phyloP scores from a whole-genome alignment of 768 basidiomycete species.

The Leccinum boreale region DNA sequence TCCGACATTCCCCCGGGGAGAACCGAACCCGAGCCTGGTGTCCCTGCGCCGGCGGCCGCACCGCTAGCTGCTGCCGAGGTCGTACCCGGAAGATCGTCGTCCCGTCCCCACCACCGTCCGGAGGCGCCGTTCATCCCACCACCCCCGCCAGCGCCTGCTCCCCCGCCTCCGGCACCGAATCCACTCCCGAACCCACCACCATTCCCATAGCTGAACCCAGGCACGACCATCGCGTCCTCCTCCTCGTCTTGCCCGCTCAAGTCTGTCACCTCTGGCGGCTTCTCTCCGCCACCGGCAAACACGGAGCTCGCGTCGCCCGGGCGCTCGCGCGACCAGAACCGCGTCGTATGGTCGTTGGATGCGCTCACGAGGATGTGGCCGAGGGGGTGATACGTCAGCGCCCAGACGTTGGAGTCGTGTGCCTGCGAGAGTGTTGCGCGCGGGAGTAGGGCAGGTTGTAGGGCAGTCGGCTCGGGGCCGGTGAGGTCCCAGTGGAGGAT shows the following conservation, averaged over 20 bases:
- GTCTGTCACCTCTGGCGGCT: slow-evolving; percentile 69
- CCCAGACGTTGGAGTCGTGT: slow-evolving; percentile 98
- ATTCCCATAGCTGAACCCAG: slow-evolving; percentile 58
- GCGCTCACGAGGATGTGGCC: slow-evolving; percentile 92
- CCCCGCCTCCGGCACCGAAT: slow-evolving; percentile 15
- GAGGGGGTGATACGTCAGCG: slow-evolving; percentile 91
- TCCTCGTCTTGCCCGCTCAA: slow-evolving; percentile 64
- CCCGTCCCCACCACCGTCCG: slow-evolving; percentile 43
- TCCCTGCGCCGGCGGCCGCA: background rate
- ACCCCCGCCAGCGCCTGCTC: slow-evolving; percentile 23
- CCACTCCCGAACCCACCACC: slow-evolving; percentile 10
- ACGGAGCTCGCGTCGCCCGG: slow-evolving; percentile 80
- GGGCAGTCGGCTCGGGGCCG: slow-evolving; percentile 45
- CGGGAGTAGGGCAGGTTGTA: slow-evolving; percentile 47
- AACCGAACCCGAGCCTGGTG: slow-evolving; percentile 10
- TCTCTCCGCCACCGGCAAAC: slow-evolving; percentile 80
- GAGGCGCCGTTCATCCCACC: slow-evolving; percentile 15
- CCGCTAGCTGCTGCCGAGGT: background rate
- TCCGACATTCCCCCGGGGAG: slow-evolving; percentile 17
- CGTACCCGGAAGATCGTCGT: slow-evolving; percentile 35
- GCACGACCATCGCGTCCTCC: slow-evolving; percentile 62
- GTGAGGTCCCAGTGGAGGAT: slow-evolving; percentile 93
- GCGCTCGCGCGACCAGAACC: slow-evolving; percentile 96
- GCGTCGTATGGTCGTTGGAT: slow-evolving; percentile 97
- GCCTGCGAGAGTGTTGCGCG: slow-evolving; percentile 90